Evolutionary conservation across 306 rosid species (phyloP).

Genomic region (Gillenia trifoliata): DNA sequence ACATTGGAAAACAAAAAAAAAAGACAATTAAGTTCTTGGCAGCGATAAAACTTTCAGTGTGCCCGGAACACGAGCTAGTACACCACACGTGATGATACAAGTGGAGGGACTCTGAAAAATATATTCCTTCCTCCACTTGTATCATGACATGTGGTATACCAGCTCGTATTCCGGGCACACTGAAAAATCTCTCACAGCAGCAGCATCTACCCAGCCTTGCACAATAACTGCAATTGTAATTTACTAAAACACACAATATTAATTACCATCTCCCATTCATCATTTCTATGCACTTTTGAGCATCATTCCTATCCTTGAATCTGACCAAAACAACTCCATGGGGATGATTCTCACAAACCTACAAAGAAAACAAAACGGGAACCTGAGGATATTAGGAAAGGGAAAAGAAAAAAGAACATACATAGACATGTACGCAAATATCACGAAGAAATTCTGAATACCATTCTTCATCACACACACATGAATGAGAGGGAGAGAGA

Average conservation of each 20-base stretch:
- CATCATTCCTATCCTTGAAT: conserved; percentile 89
- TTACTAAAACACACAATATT: not conserved
- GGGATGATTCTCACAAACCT: conserved; percentile 98
- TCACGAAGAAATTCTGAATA: not conserved
- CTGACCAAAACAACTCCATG: conserved; percentile 90
- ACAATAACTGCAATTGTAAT: not conserved
- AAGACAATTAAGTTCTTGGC: not conserved
- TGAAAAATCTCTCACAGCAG: not conserved
- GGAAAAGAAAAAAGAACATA: not conserved
- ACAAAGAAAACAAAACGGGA: conserved; percentile 5
- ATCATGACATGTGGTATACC: not conserved
- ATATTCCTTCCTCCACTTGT: no score
- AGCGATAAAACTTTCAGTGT: not conserved
- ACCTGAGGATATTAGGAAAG: conserved; percentile 1
- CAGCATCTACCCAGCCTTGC: not conserved
- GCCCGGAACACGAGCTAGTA: no score
- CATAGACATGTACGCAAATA: not conserved
- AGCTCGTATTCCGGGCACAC: not conserved
- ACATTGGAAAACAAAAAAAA: not conserved
- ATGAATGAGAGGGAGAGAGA: no score
- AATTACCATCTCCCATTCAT: conserved; percentile 98
- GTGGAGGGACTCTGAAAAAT: no score
- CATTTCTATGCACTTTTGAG: conserved; percentile 82
- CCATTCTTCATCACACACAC: not conserved
- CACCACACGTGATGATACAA: no score